Percentiles rank a stretch among this genome's conserved stretches.
Evolutionary conservation across 225 moss, liverwort and hornwort genomes (phyloP).

Genomic region (Rhytidiadelphus loreus): DNA sequence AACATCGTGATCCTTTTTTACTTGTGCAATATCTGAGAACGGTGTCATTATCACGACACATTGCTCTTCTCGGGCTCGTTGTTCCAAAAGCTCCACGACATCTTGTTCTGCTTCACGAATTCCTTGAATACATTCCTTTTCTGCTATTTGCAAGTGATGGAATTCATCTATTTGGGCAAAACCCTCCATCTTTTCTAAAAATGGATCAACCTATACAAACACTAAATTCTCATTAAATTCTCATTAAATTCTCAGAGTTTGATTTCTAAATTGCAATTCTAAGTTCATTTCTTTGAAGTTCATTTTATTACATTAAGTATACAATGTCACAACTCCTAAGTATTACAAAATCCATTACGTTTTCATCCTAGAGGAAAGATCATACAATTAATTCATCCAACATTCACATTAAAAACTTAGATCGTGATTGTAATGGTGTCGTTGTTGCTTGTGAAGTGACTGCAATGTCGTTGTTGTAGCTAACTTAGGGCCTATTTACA

Average conservation of each 20-base stretch:
- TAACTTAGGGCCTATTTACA: too few relatives aligned
- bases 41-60: slow-evolving; percentile 57
- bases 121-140: slow-evolving; percentile 42
- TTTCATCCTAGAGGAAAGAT: neutral
- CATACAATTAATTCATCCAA: neutral
- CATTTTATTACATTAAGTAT: neutral
- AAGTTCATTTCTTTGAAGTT: neutral
- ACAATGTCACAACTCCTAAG: fast-evolving
- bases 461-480: too few relatives aligned
- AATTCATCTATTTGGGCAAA: slow-evolving; percentile 63
- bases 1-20: slow-evolving; percentile 9
- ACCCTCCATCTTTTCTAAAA: slow-evolving; percentile 40
- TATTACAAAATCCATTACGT: fast-evolving
- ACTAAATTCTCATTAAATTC: neutral
- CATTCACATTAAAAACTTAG: fast-evolving
- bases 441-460: neutral
- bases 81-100: slow-evolving; percentile 21
- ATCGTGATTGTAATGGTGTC: fast-evolving
- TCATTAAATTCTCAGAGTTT: neutral
- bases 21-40: slow-evolving; percentile 53
- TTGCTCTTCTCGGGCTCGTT: slow-evolving; percentile 53
- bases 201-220: slow-evolving; percentile 37
- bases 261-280: neutral
- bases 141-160: slow-evolving; percentile 29
- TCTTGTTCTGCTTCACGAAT: slow-evolving; percentile 60